Evolutionary conservation across 257 asterid genomes (phyloP).

Genomic region (Vinca minor): DNA sequence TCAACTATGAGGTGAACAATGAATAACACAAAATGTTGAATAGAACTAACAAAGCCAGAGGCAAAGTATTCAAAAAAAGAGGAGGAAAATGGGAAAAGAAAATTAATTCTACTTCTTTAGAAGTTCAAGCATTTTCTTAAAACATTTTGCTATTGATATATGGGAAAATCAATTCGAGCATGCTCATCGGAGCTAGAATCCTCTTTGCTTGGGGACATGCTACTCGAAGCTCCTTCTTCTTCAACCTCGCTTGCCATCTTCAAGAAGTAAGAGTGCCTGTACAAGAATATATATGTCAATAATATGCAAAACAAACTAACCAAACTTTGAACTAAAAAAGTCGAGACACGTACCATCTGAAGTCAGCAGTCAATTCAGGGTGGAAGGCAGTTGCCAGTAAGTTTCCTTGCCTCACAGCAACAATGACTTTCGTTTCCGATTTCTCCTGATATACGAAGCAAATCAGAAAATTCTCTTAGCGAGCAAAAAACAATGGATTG

Average conservation of each 20-base stretch:
- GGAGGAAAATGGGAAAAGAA: no score
- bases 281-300: slow-evolving; percentile 1
- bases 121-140: not conserved
- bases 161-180: slow-evolving; percentile 41
- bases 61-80: no score
- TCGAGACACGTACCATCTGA: slow-evolving; percentile 83
- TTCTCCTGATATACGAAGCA: slow-evolving; percentile 41
- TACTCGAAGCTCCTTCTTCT: slow-evolving; percentile 42
- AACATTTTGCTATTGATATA: slow-evolving; percentile 25
- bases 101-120: not conserved
- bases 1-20: no score
- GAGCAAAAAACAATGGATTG: no score
- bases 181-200: slow-evolving; percentile 22
- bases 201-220: slow-evolving; percentile 25
- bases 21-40: no score
- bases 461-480: no score
- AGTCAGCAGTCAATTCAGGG: slow-evolving; percentile 95
- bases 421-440: slow-evolving; percentile 50
- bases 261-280: slow-evolving; percentile 80
- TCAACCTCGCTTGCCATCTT: slow-evolving; percentile 51
- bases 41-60: no score
- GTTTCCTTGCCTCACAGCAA: slow-evolving; percentile 95
- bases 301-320: not conserved
- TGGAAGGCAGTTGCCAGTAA: slow-evolving; percentile 97
- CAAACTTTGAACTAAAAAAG: not conserved